Evolutionary conservation across 345 rosid species (phyloP).

Genomic region (Salix exigua): DNA sequence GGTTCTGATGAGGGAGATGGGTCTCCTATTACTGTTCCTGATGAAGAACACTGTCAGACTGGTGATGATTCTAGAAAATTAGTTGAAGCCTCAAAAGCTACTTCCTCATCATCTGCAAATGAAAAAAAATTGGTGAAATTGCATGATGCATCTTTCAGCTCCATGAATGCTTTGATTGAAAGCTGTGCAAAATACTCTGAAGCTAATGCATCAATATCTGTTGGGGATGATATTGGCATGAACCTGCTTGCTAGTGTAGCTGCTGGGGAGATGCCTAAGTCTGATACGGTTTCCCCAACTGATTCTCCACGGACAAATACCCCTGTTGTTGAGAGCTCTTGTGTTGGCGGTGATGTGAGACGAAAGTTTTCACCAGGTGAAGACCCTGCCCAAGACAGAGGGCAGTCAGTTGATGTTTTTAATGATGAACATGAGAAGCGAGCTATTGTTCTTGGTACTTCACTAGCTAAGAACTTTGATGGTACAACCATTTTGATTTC

Average conservation of each 20-base stretch:
- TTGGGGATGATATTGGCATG: slow-evolving; percentile 88
- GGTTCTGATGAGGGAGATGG: slow-evolving; percentile 53
- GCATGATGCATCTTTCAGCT: slow-evolving; percentile 57
- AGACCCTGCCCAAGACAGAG: slow-evolving; percentile 23
- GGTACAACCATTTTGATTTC: slow-evolving; percentile 14
- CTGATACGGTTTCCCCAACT: slow-evolving; percentile 51
- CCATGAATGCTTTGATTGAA: slow-evolving; percentile 83
- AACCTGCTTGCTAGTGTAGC: slow-evolving; percentile 95
- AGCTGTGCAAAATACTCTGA: slow-evolving; percentile 77
- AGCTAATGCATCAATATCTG: slow-evolving; percentile 42
- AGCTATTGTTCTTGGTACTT: slow-evolving; percentile 16
- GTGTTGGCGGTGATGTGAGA: slow-evolving; percentile 34
- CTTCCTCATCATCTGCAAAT: slow-evolving; percentile 38
- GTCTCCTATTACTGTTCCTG: slow-evolving; percentile 38
- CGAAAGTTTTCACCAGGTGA: slow-evolving; percentile 26
- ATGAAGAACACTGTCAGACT: slow-evolving; percentile 39
- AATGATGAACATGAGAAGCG: slow-evolving; percentile 34
- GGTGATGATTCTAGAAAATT: slow-evolving; percentile 42
- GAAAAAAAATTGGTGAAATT: slow-evolving; percentile 45
- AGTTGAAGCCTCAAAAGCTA: slow-evolving; percentile 39
- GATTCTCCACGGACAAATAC: slow-evolving; percentile 43
- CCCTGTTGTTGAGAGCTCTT: slow-evolving; percentile 33
- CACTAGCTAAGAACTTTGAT: slow-evolving; percentile 27
- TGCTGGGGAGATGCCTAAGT: slow-evolving; percentile 72
- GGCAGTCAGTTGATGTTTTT: slow-evolving; percentile 26